Conservation (phyloP, 75 land plant species). For the Pinus tabuliformis region DNA sequence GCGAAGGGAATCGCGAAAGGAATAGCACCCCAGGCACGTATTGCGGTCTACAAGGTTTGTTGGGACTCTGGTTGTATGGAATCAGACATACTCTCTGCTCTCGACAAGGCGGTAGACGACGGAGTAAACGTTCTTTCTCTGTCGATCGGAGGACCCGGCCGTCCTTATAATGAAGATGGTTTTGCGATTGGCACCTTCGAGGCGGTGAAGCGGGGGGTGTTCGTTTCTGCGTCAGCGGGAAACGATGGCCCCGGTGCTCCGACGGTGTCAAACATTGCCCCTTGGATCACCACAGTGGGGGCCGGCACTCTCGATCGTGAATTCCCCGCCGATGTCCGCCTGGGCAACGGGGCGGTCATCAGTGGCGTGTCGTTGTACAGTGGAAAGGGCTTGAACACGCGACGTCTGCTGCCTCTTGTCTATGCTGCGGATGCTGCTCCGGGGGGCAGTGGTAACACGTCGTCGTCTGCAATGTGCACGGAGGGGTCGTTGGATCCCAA, state of each 20-base stretch:
- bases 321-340: constrained; percentile 78
- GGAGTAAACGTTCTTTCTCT: constrained; percentile 89
- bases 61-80: constrained; percentile 88
- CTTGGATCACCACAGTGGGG: constrained; percentile 93
- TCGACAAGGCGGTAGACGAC: constrained; percentile 87
- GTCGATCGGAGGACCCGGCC: constrained; percentile 85
- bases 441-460: constrained; percentile 22
- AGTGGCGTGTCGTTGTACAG: constrained; percentile 33
- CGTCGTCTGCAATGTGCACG: constrained; percentile 35
- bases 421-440: constrained; percentile 32
- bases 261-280: constrained; percentile 88
- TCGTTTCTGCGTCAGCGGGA: constrained; percentile 90
- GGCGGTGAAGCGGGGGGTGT: constrained; percentile 71
- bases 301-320: constrained; percentile 88
- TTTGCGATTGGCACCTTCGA: constrained; percentile 91
- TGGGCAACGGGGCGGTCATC: constrained; percentile 61
- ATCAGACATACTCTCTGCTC: constrained; percentile 93
- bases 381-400: constrained; percentile 9
- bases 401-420: constrained; percentile 25
- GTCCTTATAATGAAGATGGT: constrained; percentile 80
- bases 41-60: constrained; percentile 94
- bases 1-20: constrained; percentile 71
- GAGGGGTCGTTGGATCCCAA: constrained; percentile 51
- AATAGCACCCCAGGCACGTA: constrained; percentile 75
- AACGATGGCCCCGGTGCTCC: constrained; percentile 76